These are phyloP conservation scores for Candida patagonica DNA, from an alignment of 805 yeast genomes.

Conservation along the genomic window DNA sequence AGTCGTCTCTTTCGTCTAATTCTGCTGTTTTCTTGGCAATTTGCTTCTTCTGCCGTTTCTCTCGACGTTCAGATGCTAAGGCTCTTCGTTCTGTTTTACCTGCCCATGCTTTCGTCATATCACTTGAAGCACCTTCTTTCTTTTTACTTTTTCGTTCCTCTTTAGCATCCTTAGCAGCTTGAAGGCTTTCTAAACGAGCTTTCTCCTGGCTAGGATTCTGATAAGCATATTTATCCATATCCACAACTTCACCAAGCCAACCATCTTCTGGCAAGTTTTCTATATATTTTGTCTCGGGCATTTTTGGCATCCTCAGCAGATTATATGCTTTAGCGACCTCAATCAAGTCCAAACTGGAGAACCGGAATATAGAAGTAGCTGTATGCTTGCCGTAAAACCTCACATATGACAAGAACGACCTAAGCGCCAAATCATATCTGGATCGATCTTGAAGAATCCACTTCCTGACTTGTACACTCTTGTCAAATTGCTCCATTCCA, in stretches of 20 bases:
- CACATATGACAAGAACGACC: constrained; percentile 74
- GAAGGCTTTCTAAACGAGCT: constrained; percentile 49
- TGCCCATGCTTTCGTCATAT: constrained; percentile 67
- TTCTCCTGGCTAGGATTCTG: constrained; percentile 56
- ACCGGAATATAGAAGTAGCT: constrained; percentile 79
- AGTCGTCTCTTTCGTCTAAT: constrained; percentile 33
- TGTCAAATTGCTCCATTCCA: constrained; percentile 11
- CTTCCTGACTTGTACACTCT: constrained; percentile 22
- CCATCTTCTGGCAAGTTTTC: constrained; percentile 59
- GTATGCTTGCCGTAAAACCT: constrained; percentile 80
- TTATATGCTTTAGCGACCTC: constrained; percentile 73
- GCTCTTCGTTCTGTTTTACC: constrained; percentile 57
- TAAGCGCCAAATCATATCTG: constrained; percentile 71
- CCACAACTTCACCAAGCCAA: constrained; percentile 56
- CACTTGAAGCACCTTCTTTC: constrained; percentile 33
- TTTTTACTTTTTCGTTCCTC: constrained; percentile 7
- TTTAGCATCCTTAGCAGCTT: constrained; percentile 28
- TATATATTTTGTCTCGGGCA: constrained; percentile 73
- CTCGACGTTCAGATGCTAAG: constrained; percentile 50
- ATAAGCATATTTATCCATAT: constrained; percentile 61
- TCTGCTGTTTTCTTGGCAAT: constrained; percentile 44
- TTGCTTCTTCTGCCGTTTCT: constrained; percentile 54
- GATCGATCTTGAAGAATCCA: constrained; percentile 71
- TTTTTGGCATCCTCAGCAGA: constrained; percentile 72
- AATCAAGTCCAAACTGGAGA: constrained; percentile 59